These are phyloP conservation scores for Fragosphaeria purpurea DNA, from an alignment of 2,329 filamentous ascomycete genomes.

Conservation along the genomic window DNA sequence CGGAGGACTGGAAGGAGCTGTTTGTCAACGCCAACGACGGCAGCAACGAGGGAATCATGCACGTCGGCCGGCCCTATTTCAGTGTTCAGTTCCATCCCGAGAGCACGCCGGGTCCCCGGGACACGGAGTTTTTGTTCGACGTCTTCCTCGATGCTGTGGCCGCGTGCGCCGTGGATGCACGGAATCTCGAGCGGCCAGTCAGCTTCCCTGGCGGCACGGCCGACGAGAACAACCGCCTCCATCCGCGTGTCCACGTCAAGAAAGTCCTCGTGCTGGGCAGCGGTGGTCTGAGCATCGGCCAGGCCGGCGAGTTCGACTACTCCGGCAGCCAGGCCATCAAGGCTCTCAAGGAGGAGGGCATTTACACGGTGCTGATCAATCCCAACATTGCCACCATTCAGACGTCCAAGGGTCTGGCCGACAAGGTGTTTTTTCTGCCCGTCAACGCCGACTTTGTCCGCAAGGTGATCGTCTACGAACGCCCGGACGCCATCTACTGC, in stretches of 20 bases:
- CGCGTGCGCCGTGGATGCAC: conserved; percentile 56
- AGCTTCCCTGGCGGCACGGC: conserved; percentile 77
- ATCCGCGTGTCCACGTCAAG: conserved; percentile 77
- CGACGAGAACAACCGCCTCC: conserved; percentile 64
- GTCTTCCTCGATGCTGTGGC: conserved; percentile 85
- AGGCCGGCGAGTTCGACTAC: conserved; percentile 98
- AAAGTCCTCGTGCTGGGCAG: conserved; percentile 92
- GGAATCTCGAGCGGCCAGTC: conserved; percentile 61
- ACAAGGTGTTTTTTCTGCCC: conserved; percentile 97
- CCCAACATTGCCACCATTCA: conserved; percentile 99
- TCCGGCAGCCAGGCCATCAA: conserved; percentile 98
- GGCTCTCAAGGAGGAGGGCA: conserved; percentile 92
- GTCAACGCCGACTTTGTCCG: conserved; percentile 96
- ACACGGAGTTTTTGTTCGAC: conserved; percentile 95
- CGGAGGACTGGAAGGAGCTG: conserved; percentile 77
- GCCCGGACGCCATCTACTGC: conserved; percentile 91
- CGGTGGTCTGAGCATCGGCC: conserved; percentile 92
- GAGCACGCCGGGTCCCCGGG: conserved; percentile 86
- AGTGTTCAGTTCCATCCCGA: conserved; percentile 99
- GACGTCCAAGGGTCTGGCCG: conserved; percentile 92
- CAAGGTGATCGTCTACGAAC: conserved; percentile 92
- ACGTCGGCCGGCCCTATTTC: conserved; percentile 79
- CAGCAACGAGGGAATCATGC: conserved; percentile 95
- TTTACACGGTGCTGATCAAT: conserved; percentile 97
- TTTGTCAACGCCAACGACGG: conserved; percentile 98